Conservation (phyloP, 2,329 filamentous ascomycete species). For the Thielaviopsis populi region DNA sequence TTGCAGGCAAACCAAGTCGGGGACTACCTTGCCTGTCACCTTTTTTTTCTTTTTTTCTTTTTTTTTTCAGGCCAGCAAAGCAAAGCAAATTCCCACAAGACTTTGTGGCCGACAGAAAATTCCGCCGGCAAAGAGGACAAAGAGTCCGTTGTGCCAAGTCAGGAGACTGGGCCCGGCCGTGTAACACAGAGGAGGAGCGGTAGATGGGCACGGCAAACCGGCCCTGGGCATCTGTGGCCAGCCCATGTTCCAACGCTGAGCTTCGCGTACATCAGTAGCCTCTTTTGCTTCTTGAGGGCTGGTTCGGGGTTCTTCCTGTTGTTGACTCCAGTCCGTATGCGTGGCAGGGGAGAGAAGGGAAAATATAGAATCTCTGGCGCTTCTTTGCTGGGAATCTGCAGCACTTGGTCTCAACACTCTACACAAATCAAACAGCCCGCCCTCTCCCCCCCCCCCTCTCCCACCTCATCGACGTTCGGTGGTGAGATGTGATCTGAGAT, state of each 20-base stretch:
- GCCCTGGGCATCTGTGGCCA: neutral
- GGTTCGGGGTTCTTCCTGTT: neutral
- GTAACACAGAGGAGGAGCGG: neutral
- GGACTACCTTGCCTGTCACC: neutral
- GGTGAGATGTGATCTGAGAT: neutral
- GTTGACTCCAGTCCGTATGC: neutral
- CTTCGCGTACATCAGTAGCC: neutral
- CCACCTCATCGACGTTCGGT: neutral
- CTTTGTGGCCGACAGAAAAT: neutral
- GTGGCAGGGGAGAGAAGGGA: neutral
- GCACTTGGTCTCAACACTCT: no score
- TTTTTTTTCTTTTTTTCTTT: no score
- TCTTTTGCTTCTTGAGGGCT: neutral
- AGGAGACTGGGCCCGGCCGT: neutral
- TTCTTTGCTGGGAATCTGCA: neutral
- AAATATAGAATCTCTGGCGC: neutral
- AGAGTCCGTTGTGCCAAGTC: neutral
- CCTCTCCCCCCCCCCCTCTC: neutral
- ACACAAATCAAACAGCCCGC: no score
- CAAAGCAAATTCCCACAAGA: neutral
- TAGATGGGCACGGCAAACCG: neutral
- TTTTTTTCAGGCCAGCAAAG: neutral
- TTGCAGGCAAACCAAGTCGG: no score
- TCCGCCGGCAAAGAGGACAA: neutral
- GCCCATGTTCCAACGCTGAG: neutral